phyloP scores from a whole-genome alignment of 2,329 filamentous ascomycete species.

The Botrytis porri region DNA sequence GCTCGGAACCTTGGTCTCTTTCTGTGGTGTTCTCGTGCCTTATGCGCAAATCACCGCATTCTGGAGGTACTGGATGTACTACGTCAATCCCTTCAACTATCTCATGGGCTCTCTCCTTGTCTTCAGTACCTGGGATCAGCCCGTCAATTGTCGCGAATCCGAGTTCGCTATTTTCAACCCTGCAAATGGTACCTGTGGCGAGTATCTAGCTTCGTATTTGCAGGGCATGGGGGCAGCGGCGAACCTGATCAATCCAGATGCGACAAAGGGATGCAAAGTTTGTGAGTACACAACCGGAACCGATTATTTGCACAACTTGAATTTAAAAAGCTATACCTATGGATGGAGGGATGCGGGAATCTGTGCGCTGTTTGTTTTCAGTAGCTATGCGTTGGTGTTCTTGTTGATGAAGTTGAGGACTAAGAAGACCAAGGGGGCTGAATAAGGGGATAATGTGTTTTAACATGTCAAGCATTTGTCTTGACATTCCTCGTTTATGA shows the following conservation, averaged over 20 bases:
- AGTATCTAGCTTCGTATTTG: slow-evolving; percentile 56
- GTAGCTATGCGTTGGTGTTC: slow-evolving; percentile 45
- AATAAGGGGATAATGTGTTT: slow-evolving; percentile 14
- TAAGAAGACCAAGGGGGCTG: slow-evolving; percentile 47
- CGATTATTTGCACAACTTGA: slow-evolving; percentile 59
- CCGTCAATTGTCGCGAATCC: slow-evolving; percentile 46
- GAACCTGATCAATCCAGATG: slow-evolving; percentile 59
- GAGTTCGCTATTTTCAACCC: slow-evolving; percentile 49
- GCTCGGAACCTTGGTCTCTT: slow-evolving; percentile 59
- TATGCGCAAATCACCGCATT: slow-evolving; percentile 65
- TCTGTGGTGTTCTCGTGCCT: slow-evolving; percentile 73
- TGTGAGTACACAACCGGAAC: slow-evolving; percentile 57
- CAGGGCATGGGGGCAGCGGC: slow-evolving; percentile 45
- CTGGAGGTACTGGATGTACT: slow-evolving; percentile 56
- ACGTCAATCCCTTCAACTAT: slow-evolving; percentile 60
- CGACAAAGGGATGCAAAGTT: slow-evolving; percentile 53
- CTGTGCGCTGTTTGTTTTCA: slow-evolving; percentile 44
- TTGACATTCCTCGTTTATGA: not conserved
- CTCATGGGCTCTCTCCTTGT: slow-evolving; percentile 55
- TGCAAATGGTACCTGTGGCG: slow-evolving; percentile 53
- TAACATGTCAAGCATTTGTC: not conserved
- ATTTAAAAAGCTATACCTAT: slow-evolving; percentile 58
- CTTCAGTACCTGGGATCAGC: slow-evolving; percentile 48
- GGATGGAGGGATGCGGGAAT: slow-evolving; percentile 64
- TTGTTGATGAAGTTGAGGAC: slow-evolving; percentile 49